Evolutionary conservation across 2,329 filamentous ascomycete species (phyloP).

Genomic region (Hypoxylon sp.): DNA sequence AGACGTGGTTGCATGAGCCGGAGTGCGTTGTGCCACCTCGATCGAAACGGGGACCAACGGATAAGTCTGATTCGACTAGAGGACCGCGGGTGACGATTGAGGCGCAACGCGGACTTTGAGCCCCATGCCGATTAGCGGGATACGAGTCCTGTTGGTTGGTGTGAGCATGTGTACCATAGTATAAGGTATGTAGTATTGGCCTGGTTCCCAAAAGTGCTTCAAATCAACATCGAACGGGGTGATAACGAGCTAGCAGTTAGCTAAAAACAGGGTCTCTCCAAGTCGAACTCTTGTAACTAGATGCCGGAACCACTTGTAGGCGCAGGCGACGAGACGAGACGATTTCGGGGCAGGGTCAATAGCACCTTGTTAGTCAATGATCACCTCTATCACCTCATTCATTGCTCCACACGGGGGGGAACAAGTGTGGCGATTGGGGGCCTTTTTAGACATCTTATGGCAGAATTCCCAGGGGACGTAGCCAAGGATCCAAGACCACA

Average conservation of each 20-base stretch:
- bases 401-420: constrained; percentile 24
- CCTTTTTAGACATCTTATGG: constrained; percentile 18
- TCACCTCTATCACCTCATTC: constrained; percentile 37
- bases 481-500: constrained; percentile 27
- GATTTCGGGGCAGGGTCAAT: constrained; percentile 28
- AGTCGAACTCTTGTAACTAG: constrained; percentile 13
- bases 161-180: constrained; percentile 3
- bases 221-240: no score
- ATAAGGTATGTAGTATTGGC: constrained; percentile 9
- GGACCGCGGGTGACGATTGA: constrained; percentile 27
- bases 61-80: constrained; percentile 31
- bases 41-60: constrained; percentile 33
- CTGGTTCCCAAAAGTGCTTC: constrained; percentile 8
- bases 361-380: constrained; percentile 37
- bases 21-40: constrained; percentile 36
- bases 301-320: constrained; percentile 15
- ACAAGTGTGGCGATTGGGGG: constrained; percentile 37
- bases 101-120: constrained; percentile 34
- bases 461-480: constrained; percentile 14
- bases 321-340: constrained; percentile 11
- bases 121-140: constrained; percentile 30
- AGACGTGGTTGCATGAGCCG: constrained; percentile 36
- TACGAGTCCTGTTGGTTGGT: constrained; percentile 19
- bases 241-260: background rate
- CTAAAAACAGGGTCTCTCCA: constrained; percentile 10